Percentiles rank a stretch among this genome's conserved stretches.
phyloP scores from a whole-genome alignment of 805 yeast species.

The Candida maltosa region DNA sequence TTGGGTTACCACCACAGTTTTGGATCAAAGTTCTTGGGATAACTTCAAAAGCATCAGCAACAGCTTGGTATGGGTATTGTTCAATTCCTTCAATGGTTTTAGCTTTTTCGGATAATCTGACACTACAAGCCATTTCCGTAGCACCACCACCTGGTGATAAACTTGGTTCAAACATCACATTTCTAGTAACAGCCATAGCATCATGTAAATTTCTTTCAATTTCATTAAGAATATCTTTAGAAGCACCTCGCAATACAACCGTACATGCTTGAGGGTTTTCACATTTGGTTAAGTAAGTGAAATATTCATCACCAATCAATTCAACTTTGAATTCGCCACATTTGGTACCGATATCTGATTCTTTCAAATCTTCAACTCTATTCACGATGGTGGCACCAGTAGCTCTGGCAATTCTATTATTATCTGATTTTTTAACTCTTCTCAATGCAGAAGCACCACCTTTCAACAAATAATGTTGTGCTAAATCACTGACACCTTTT shows the following conservation, averaged over 20 bases:
- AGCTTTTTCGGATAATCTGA: constrained; percentile 83
- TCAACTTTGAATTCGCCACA: constrained; percentile 94
- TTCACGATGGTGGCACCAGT: constrained; percentile 97
- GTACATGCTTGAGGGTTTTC: constrained; percentile 91
- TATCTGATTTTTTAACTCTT: constrained; percentile 93
- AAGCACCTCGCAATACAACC: constrained; percentile 88
- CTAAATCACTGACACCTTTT: constrained; percentile 96
- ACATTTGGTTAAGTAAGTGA: constrained; percentile 79
- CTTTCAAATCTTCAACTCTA: constrained; percentile 91
- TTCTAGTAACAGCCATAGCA: constrained; percentile 97
- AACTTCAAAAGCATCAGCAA: constrained; percentile 97
- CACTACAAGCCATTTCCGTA: constrained; percentile 97
- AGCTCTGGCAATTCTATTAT: constrained; percentile 93
- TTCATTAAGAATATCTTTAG: constrained; percentile 94
- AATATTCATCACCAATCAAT: constrained; percentile 96
- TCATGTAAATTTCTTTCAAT: constrained; percentile 96
- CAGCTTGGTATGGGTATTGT: constrained; percentile 99
- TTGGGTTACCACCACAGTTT: constrained; percentile 97
- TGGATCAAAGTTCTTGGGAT: constrained; percentile 96
- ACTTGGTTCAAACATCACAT: constrained; percentile 90
- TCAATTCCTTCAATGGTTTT: constrained; percentile 90
- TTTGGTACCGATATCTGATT: constrained; percentile 79
- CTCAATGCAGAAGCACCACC: constrained; percentile 91
- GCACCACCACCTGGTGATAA: constrained; percentile 99
- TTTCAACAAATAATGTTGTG: constrained; percentile 92